These are phyloP conservation scores for Hyphopichia wangnamkhiaoensis DNA, from an alignment of 1,139 yeast genomes.

Conservation along the genomic window DNA sequence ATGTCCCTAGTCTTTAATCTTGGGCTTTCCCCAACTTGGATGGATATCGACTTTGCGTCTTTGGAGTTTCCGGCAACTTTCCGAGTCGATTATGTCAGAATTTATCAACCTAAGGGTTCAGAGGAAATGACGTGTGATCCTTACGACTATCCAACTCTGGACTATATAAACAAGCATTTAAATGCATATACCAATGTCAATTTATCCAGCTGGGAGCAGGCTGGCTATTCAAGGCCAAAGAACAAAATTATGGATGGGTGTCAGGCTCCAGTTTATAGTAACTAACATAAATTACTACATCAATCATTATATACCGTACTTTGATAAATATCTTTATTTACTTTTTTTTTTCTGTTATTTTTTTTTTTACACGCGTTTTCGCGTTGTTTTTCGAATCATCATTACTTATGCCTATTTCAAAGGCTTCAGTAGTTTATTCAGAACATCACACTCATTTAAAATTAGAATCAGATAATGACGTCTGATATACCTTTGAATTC, in stretches of 20 bases:
- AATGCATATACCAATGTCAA: constrained; percentile 25
- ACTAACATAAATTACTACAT: too few species aligned
- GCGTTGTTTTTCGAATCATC: too few species aligned
- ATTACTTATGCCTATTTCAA: too few species aligned
- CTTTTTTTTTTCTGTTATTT: too few species aligned
- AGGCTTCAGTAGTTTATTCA: too few species aligned
- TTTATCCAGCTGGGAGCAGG: constrained; percentile 25
- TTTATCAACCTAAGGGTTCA: constrained; percentile 26
- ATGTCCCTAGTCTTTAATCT: constrained; percentile 30
- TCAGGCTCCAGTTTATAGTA: too few species aligned
- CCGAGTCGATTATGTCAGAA: constrained; percentile 27
- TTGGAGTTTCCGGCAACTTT: constrained; percentile 26
- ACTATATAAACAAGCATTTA: constrained; percentile 25
- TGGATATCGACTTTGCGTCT: constrained; percentile 22
- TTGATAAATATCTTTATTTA: too few species aligned
- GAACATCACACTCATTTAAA: too few species aligned
- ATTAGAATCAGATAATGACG: too few species aligned
- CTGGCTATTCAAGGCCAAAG: constrained; percentile 26
- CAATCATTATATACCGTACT: too few species aligned
- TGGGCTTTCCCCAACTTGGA: constrained; percentile 31
- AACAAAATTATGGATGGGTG: constrained; percentile 21
- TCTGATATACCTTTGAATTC: too few species aligned
- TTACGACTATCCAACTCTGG: constrained; percentile 24
- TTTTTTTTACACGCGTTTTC: too few species aligned
- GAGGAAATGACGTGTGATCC: constrained; percentile 30